Conservation (phyloP, 1,284 basidiomycete genomes). For the Vanrija humicola region DNA sequence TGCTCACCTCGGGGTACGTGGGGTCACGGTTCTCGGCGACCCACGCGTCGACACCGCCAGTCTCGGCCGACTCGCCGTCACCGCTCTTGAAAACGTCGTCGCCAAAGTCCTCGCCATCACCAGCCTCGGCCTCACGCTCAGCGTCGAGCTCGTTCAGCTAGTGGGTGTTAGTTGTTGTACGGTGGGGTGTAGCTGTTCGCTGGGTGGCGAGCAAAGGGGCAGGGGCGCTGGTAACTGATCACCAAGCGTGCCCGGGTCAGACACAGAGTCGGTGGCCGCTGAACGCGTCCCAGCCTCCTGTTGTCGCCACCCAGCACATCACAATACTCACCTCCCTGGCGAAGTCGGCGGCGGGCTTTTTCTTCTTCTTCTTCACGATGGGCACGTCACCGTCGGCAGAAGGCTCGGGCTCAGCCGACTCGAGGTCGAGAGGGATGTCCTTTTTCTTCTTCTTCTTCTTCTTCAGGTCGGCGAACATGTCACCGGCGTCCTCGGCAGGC, state of each 20-base stretch:
- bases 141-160: conserved; percentile 48
- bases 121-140: conserved; percentile 57
- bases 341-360: conserved; percentile 53
- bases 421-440: conserved; percentile 47
- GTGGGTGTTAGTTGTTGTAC: background rate
- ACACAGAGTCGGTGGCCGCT: conserved; percentile 43
- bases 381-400: conserved; percentile 48
- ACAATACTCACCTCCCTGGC: conserved; percentile 65
- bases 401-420: conserved; percentile 19
- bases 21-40: conserved; percentile 90
- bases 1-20: conserved; percentile 63
- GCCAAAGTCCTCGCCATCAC: conserved; percentile 63
- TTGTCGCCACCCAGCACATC: background rate
- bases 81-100: conserved; percentile 74
- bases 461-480: conserved; percentile 55
- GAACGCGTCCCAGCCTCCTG: conserved; percentile 34
- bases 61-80: conserved; percentile 50
- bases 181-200: background rate
- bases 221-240: no score
- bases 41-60: conserved; percentile 60
- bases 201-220: background rate
- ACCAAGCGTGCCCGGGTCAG: conserved; percentile 2
- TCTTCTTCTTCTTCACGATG: conserved; percentile 55
- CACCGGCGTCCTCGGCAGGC: conserved; percentile 32
- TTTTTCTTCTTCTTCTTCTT: conserved; percentile 55